Percentiles rank a stretch among this genome's conserved stretches.
Conservation (phyloP, 441 rosid species). For the Breynia disticha region DNA sequence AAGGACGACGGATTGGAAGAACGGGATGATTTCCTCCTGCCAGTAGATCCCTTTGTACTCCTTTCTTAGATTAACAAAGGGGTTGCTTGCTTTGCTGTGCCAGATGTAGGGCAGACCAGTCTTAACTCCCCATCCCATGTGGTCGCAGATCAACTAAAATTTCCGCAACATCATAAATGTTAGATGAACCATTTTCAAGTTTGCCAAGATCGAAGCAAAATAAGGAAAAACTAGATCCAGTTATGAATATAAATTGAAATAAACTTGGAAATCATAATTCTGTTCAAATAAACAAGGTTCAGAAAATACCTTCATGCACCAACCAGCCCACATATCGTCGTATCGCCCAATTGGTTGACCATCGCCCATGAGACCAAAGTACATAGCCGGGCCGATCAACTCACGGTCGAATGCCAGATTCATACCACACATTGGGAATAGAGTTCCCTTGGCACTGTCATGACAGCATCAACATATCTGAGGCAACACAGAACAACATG, state of each 20-base stretch:
- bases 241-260: not conserved
- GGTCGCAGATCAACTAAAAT: slow-evolving; percentile 72
- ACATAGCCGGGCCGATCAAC: slow-evolving; percentile 89
- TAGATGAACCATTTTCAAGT: not conserved
- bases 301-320: slow-evolving; percentile 71
- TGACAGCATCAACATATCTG: slow-evolving; percentile 81
- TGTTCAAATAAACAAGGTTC: too few species aligned
- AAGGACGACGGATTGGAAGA: slow-evolving; percentile 61
- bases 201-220: too few species aligned
- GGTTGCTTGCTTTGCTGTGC: slow-evolving; percentile 98
- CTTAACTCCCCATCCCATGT: slow-evolving; percentile 80
- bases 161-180: not conserved
- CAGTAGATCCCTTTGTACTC: slow-evolving; percentile 89
- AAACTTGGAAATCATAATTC: not conserved
- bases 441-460: slow-evolving; percentile 90
- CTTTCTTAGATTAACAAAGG: slow-evolving; percentile 77
- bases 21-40: slow-evolving; percentile 89
- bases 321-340: slow-evolving; percentile 99
- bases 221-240: not conserved
- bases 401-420: slow-evolving; percentile 88
- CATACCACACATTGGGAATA: slow-evolving; percentile 99
- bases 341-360: slow-evolving; percentile 97
- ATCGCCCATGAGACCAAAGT: slow-evolving; percentile 97
- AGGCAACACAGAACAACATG: not conserved
- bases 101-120: slow-evolving; percentile 87